A percentile compares a stretch with the other conserved stretches of the same genome.
These are phyloP conservation scores for Diaporthe batatas DNA, from an alignment of 2,329 filamentous ascomycete genomes.

Conservation along the genomic window DNA sequence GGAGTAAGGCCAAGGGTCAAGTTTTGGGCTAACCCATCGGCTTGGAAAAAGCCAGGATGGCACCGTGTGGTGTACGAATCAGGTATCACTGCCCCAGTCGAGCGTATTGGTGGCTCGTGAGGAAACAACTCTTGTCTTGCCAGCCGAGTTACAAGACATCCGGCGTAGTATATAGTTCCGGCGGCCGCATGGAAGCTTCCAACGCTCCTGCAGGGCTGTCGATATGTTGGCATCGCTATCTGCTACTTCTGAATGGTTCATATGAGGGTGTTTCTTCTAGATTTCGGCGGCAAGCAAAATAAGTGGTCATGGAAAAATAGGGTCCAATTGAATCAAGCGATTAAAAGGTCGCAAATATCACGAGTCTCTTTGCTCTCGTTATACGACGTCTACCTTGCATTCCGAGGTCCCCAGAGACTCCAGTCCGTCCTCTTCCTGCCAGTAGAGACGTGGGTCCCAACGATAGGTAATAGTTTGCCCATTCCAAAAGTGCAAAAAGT, in stretches of 20 bases:
- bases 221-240: background rate
- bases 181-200: background rate
- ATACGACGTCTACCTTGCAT: conserved; percentile 3
- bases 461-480: background rate
- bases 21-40: background rate
- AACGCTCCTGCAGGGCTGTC: background rate
- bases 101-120: background rate
- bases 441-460: background rate
- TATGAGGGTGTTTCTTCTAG: too few species aligned
- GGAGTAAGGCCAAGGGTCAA: background rate
- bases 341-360: background rate
- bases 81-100: background rate
- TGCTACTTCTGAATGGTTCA: background rate
- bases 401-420: background rate
- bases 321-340: background rate
- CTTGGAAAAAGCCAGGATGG: background rate
- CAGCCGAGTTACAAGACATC: background rate
- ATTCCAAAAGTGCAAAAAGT: background rate
- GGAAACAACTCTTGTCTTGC: background rate
- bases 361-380: conserved; percentile 1
- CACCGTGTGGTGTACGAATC: background rate
- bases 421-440: background rate
- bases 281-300: too few species aligned
- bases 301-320: background rate
- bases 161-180: background rate